Evolutionary conservation across 2,329 filamentous ascomycete genomes (phyloP), one percentile per base, ranked within the genome.

Genomic region (Claviceps humidiphila): DNA sequence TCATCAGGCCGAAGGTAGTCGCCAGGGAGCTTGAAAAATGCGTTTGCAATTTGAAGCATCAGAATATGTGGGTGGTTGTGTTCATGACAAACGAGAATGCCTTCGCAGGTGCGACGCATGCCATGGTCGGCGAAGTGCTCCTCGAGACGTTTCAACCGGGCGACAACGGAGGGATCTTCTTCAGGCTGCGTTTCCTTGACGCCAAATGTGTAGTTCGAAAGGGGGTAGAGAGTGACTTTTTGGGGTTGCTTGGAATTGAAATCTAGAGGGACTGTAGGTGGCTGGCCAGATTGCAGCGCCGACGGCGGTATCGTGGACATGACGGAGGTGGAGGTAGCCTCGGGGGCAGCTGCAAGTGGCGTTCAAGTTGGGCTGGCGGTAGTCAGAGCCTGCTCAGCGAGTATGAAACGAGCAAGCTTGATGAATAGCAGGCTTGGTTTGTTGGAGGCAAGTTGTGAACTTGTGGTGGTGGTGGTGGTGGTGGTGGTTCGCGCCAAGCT

Each of bases 1-100:
- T 95, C 91, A 59, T 89, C 86, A 44, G 87, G 85, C 51, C 84
- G 81, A 45, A 98, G 81, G 67, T 97, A 98, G 71, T 97, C 93
- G 54, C 93, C 93, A 0, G 93, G 93, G 68, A 98, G 80, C 74
- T 98, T 98, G 76, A 98, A 98, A 74, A 98, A 98, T 24, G 93
- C 91, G 68, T 98, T 98, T 51, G 93, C 93, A 63, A 98, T 98
- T 76, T 98, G 93, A 57, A 98, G 78, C 93, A 98, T 97, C 59
- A 98, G 75, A 58, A 98, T 95, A 69, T 98, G 93, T 14, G 93
- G 93, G 69, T 97, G 93, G 72, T 96, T 97, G 75, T 97, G 91
- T 71, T 98, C 93, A 68, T 98, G 93, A 73, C 93, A 98, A 60
- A 98, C 89, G 47, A 98, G 79, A 61, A 98, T 89, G 61, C 90